Percentiles rank a stretch among this genome's conserved stretches.
Conservation (phyloP, 805 yeast genomes). For the Millerozyma acaciae region DNA sequence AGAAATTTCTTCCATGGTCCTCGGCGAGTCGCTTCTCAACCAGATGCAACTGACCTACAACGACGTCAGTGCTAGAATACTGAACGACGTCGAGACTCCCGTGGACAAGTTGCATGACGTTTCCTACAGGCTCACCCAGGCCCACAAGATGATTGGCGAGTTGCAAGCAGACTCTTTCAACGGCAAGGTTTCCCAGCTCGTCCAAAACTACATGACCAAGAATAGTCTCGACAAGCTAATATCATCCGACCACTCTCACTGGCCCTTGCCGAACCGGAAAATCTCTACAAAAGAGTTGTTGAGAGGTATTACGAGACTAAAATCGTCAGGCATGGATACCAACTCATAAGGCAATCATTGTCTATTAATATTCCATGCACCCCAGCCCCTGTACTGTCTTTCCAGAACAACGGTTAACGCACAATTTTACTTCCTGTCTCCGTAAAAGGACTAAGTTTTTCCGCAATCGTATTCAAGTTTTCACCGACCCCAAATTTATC, state of each 20-base stretch:
- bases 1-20: conserved; percentile 8
- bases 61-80: conserved; percentile 12
- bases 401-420: too few relatives aligned
- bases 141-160: conserved; percentile 19
- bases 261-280: conserved; percentile 17
- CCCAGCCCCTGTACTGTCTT: too few relatives aligned
- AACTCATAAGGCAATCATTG: neutral
- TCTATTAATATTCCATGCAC: neutral
- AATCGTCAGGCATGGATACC: conserved; percentile 4
- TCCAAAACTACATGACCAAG: conserved; percentile 19
- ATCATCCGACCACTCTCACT: conserved; percentile 6
- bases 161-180: conserved; percentile 16
- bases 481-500: too few relatives aligned
- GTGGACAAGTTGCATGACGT: conserved; percentile 37
- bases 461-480: too few relatives aligned
- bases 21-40: conserved; percentile 12
- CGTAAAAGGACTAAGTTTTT: too few relatives aligned
- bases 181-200: conserved; percentile 16
- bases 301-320: conserved; percentile 18
- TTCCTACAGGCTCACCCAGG: conserved; percentile 24
- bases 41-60: conserved; percentile 9
- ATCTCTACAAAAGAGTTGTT: conserved; percentile 18
- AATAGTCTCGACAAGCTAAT: conserved; percentile 4
- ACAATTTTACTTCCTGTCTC: too few relatives aligned
- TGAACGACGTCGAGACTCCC: conserved; percentile 18